Percentiles rank a stretch among this genome's conserved stretches.
phyloP scores from a whole-genome alignment of 352 stramenopile genomes.

The Phytopythium montanum region DNA sequence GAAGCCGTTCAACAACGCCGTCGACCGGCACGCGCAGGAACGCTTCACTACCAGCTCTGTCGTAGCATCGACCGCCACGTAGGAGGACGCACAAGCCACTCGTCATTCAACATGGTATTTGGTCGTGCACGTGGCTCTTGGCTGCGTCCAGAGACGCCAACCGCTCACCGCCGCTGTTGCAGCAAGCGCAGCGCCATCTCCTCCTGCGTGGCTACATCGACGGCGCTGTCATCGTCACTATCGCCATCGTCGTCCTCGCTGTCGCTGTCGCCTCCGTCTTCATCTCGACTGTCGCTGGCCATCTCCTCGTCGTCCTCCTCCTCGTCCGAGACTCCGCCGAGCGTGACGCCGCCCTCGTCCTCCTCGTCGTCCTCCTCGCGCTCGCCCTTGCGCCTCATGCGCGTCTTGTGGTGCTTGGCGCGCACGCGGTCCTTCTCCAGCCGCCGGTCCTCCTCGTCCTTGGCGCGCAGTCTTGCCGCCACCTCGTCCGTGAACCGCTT shows the following conservation, averaged over 20 bases:
- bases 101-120: too few species aligned
- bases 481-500: slow-evolving; percentile 64
- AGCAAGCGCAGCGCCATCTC: slow-evolving; percentile 76
- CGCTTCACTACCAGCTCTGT: too few species aligned
- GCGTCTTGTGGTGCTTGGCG: slow-evolving; percentile 88
- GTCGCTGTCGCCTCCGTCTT: slow-evolving; percentile 15
- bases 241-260: slow-evolving; percentile 26
- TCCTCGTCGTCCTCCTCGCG: slow-evolving; percentile 41
- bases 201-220: slow-evolving; percentile 73
- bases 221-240: slow-evolving; percentile 17
- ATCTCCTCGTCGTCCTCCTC: slow-evolving; percentile 18
- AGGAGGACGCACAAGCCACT: too few species aligned
- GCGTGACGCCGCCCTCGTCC: slow-evolving; percentile 13
- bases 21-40: too few species aligned
- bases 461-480: slow-evolving; percentile 61
- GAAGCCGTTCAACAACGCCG: too few species aligned
- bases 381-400: slow-evolving; percentile 81
- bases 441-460: slow-evolving; percentile 73
- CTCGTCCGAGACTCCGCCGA: slow-evolving; percentile 25
- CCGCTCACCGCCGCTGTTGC: slow-evolving; percentile 42
- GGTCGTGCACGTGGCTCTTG: too few species aligned
- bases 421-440: slow-evolving; percentile 86
- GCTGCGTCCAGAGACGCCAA: too few species aligned
- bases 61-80: too few species aligned
- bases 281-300: slow-evolving; percentile 20